Evolutionary conservation across 1,284 basidiomycete genomes (phyloP), one percentile per base, ranked within the genome.

Genomic region (Cutaneotrichosporon cyanovorans): DNA sequence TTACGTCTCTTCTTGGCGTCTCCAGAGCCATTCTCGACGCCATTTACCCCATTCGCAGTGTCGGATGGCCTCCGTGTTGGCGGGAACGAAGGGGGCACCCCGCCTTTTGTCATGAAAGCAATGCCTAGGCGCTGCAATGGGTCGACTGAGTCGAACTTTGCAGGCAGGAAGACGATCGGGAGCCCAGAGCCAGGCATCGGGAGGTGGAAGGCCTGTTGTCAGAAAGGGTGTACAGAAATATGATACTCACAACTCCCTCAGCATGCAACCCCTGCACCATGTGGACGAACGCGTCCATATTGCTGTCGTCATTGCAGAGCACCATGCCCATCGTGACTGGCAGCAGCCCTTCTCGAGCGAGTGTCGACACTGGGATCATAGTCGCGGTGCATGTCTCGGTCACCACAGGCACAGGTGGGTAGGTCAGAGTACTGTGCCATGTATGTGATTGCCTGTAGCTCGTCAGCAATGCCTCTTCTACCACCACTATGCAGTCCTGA

Each of bases 271-370:
- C 61, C 20, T 67, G 65, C 0, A 69, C 67, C 63, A 69, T 64
- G 19, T 55, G 41, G 30, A 68, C 65, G 42, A 61, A 69, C 9
- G 49, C 47, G 5, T 42, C 44, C 11, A 63, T 57, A 19, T 62
- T 55, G 8, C 25, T 28, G 19, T 59, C 53, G 45, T 65, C 65
- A 40, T 68, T 65, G 43, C 65, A 68, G 22, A 69, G 47, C 9
- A 69, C 67, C 67, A 69, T 69, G n/a, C 65, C 67, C 65, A 67
- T 67, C 0, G 65, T 55, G 6, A 63, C 55, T 0, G 67, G 67
- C 4, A 65, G 55, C 28, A 63, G 57, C 3, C 67, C 67, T 37
- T 69, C 65, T 19, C 64, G 53, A 7, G 65, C 67, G 15, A 69
- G 55, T 18, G 66, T 64, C 7, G 67, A 60, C 12, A 69, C 67